Percentiles rank a stretch among this genome's conserved stretches.
Evolutionary conservation across 345 rosid species (phyloP).

Genomic region (Firmiana major): DNA sequence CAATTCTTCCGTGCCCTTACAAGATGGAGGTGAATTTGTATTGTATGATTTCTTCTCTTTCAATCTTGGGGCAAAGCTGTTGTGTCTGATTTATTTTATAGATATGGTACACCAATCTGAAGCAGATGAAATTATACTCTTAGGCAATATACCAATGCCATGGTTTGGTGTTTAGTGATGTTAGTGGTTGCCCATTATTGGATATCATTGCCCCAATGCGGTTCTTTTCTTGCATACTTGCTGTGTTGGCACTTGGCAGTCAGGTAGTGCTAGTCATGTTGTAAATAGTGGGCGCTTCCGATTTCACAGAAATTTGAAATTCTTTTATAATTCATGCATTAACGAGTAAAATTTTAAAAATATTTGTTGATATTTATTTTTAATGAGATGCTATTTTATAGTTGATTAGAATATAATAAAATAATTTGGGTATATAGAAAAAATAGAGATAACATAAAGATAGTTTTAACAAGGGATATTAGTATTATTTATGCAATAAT

Average conservation of each 20-base stretch:
- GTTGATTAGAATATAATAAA: too few relatives aligned
- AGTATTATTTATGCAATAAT: too few relatives aligned
- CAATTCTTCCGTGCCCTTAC: not conserved
- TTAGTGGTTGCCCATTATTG: not conserved
- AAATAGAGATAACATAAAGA: too few relatives aligned
- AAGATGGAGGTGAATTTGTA: not conserved
- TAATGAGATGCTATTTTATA: too few relatives aligned
- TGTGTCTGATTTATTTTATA: slow-evolving; percentile 2
- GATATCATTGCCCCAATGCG: not conserved
- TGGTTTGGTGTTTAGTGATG: not conserved
- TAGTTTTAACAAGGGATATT: too few relatives aligned
- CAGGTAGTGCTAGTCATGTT: too few relatives aligned
- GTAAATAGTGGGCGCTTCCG: too few relatives aligned
- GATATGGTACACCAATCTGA: not conserved
- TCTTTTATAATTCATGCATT: too few relatives aligned
- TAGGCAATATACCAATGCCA: not conserved
- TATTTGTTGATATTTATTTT: too few relatives aligned
- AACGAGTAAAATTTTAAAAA: too few relatives aligned
- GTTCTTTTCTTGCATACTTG: not conserved
- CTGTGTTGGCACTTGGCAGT: not conserved
- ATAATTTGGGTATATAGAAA: too few relatives aligned
- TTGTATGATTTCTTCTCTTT: not conserved
- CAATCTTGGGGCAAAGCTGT: not conserved
- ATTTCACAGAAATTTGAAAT: too few relatives aligned
- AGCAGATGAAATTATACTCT: not conserved